phyloP scores from a whole-genome alignment of 257 asterid species.

The Paulownia fortunei region DNA sequence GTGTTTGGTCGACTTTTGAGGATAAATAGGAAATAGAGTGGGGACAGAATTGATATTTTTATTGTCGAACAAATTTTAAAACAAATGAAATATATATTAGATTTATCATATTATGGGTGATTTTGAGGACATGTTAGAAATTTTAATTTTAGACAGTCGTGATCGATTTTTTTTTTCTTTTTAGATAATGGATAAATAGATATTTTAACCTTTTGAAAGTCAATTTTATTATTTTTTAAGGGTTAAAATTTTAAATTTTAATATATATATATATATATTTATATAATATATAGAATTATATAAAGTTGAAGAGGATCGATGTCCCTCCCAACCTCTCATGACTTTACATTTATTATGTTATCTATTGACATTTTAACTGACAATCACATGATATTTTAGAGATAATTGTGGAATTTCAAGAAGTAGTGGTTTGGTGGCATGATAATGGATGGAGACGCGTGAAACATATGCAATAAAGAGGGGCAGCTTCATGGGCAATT shows the following conservation, averaged over 20 bases:
- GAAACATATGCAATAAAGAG: slow-evolving; percentile 3
- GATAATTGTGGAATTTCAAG: not conserved
- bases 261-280: not conserved
- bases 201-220: no score
- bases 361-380: not conserved
- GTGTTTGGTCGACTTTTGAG: not conserved
- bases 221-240: no score
- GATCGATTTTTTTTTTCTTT: no score
- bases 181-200: no score
- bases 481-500: not conserved
- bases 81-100: not conserved
- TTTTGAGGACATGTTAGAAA: no score
- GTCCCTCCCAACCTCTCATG: no score
- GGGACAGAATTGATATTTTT: not conserved
- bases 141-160: no score
- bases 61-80: no score
- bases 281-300: no score
- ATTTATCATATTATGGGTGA: not conserved
- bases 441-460: not conserved
- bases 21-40: no score
- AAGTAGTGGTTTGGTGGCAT: not conserved
- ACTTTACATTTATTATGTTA: no score
- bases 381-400: not conserved
- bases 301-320: no score
- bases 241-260: not conserved